Evolutionary conservation across 1,139 yeast genomes (phyloP), one percentile per base, ranked within the genome.

Genomic region (Groenewaldozyma auringiensis): DNA sequence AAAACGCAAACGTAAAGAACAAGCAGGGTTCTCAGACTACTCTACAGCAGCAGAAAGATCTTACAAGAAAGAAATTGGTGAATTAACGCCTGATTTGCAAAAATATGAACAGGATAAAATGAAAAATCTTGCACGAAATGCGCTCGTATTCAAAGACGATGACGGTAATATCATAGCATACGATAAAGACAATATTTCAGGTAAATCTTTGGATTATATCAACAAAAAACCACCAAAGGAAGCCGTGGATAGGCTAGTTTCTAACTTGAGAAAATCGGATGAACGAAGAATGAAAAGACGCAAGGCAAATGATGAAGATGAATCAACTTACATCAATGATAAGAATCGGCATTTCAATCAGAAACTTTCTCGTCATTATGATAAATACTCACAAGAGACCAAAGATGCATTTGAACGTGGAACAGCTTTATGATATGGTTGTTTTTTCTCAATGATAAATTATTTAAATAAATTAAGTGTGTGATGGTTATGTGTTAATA

Each of bases 291-390:
- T 62, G 60, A 64, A 65, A 56, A 64, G 69, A 45, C 65, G 72
- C 37, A 65, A 58, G 44, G 58, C 22, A 11, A 36, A 27, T 20
- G 40, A 35, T 16, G 34, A 59, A 33, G 56, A 57, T 16, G 73
- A 69, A 4, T 64, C 65, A 37, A 61, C 61, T 14, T 66, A 64
- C 42, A 65, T 87, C 59, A 86, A 83, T 60, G 89, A 83, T 49
- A 83, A 81, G 63, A 87, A 87, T 69, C 76, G 75, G 58, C 83
- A 82, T 57, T 87, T 86, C 65, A 87, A 86, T 64, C 76, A 75
- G 62, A 84, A 84, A 57, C 67, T 87, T 53, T 71, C 79, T 47
- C 66, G 89, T 41, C 75, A 72, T 51, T 75, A 73, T 52, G 79
- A 77, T 52, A 74, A 75, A 53, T 67, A 69, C 47, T 63, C 70